These are phyloP conservation scores for Leccinum pachyderme DNA, from an alignment of 1,284 basidiomycete genomes.

Conservation along the genomic window DNA sequence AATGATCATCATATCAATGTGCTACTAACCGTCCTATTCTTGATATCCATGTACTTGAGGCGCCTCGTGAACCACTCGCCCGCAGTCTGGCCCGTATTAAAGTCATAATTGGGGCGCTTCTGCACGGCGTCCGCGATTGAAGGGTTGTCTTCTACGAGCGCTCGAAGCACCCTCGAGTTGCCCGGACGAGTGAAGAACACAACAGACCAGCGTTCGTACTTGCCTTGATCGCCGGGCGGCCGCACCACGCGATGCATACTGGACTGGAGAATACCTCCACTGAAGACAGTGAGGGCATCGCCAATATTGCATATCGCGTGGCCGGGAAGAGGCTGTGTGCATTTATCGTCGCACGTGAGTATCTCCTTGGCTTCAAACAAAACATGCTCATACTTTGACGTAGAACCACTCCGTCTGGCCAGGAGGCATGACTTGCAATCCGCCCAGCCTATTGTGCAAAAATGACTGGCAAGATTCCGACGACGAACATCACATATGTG, in stretches of 20 bases:
- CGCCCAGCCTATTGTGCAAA: no score
- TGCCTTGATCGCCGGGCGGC: neutral
- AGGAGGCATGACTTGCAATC: no score
- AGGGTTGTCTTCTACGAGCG: slow-evolving; percentile 36
- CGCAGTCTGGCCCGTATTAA: slow-evolving; percentile 32
- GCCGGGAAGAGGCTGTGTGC: neutral
- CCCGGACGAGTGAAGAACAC: slow-evolving; percentile 27
- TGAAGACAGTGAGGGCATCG: neutral
- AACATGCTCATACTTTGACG: no score
- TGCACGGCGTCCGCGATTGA: slow-evolving; percentile 42
- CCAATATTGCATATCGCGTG: neutral
- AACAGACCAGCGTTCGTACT: neutral
- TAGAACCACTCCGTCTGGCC: no score
- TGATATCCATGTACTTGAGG: slow-evolving; percentile 38
- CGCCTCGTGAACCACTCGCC: no score
- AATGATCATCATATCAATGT: neutral
- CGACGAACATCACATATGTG: no score
- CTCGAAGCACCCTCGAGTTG: no score
- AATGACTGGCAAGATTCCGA: no score
- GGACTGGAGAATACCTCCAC: neutral
- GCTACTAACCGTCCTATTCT: slow-evolving; percentile 40
- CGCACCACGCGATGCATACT: neutral
- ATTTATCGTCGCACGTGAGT: neutral
- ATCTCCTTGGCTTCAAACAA: neutral
- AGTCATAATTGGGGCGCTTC: slow-evolving; percentile 34